Evolutionary conservation across 1,139 yeast genomes (phyloP), one percentile per base, ranked within the genome.

Genomic region (Pichia norvegensis): DNA sequence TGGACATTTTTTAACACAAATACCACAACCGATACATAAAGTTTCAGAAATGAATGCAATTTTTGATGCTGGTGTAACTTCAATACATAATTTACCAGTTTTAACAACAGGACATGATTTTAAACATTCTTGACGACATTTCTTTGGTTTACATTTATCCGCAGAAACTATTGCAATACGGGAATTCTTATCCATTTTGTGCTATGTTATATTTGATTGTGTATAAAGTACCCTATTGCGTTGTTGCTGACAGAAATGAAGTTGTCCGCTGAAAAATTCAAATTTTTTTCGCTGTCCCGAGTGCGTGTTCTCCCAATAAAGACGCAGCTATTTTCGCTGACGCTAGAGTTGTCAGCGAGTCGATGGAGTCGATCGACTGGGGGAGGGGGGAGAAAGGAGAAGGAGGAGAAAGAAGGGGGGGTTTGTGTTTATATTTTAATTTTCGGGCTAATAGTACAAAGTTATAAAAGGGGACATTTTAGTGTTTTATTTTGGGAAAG

Each of bases 11-110:
- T 92, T 92, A 44, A 88, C 95, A 76, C 98, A 92, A 60, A 92
- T 92, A 88, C 98, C 98, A 74, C 98, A 92, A 65, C 98, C 98
- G 61, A 92, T 92, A 77, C 98, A 92, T 64, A 92, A 73, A 38
- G 73, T 85, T 67, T 92, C 98, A n/a, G 96, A 86, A 52, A 92
- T 86, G 65, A 90, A 92, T 22, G 97, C 95, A 62, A 92, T 87
- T 65, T 92, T 92, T 50, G 86, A 81, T 27, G 83, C 76, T 48
- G 97, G 95, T 1, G 87, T 71, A 42, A 92, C 98, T 68, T 92
- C 98, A 61, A 92, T 92, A 81, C 98, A 92, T 53, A 90, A 78
- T 67, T 90, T 92, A 49, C 98, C 98, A 2, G 98, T 90, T 64
- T 94, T 83, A 48, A 90, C 97, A 38, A 92, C 98, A 3, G 98